Base-by-base conservation (phyloP, 179 eudicot genomes). In the Gypsophila paniculata region DNA sequence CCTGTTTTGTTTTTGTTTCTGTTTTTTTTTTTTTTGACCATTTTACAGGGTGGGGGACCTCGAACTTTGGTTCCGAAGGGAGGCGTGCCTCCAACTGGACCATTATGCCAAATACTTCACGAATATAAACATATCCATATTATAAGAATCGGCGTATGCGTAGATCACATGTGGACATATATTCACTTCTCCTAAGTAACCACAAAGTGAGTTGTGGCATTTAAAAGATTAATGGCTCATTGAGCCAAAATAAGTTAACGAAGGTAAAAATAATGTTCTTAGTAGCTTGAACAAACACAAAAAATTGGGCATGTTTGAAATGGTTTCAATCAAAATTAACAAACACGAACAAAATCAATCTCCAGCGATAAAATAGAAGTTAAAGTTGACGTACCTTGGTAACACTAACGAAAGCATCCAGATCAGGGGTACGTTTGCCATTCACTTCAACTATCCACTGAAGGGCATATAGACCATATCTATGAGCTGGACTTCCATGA, bases 361-460 rank as follows among this genome's bases (percentile, higher is more conserved):
- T 26, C 46, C 46, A 22, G 39, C 55, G 14, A 21, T 19, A 36
- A 17, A 22, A 25, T 25, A 36, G 21, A 11, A 34, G 48, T 25
- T 0, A 2, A 70, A 32, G 60, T 49, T 0, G 46, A 46, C 36
- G 49, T 87, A 91, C 98, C 98, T 91, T 91, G 14, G 97, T 86
- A 55, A 83, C 97, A 71, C 85, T 81, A 62, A 91, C 89, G 75
- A 91, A 91, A 68, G 93, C 86, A 82, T 93, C 98, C 71, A 93
- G 68, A 79, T 89, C 78, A 46, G 97, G 97, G 23, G 97, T 93
- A 64, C 88, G 91, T 78, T 89, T 88, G 54, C 98, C 97, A 70
- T 93, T 93, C 52, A 93, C 87, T 82, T 93, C 96, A 42, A 93
- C 87, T 72, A 93, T 93, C 98, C 98, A 93, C 73, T 89, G 97